A percentile compares a stretch with the other conserved stretches of the same genome.
These are phyloP conservation scores for Dichotomopilus funicola DNA, from an alignment of 2,329 filamentous ascomycete species.

Conservation along the genomic window DNA sequence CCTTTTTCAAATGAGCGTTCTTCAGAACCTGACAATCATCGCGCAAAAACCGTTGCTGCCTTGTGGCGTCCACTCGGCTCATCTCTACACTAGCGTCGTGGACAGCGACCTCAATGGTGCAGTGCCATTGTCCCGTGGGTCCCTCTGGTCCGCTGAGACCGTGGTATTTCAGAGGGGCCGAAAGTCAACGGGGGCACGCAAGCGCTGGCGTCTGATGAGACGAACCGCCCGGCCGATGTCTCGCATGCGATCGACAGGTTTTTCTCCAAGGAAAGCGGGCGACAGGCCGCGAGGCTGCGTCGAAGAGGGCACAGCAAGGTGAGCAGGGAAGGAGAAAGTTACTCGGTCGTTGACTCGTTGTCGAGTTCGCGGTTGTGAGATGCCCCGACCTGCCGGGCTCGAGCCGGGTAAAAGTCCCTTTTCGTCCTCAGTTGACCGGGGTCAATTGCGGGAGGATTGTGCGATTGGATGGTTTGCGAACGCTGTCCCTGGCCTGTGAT, in stretches of 20 bases:
- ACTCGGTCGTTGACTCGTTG: background rate
- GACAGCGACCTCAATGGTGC: too few relatives aligned
- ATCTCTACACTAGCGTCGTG: background rate
- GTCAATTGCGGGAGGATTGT: conserved; percentile 5
- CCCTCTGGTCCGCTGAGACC: too few relatives aligned
- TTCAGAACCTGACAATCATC: background rate
- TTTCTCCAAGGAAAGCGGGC: too few relatives aligned
- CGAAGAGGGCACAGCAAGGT: background rate
- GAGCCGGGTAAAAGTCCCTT: conserved; percentile 2
- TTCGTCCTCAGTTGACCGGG: conserved; percentile 1
- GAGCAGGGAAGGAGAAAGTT: background rate
- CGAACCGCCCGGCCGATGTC: too few relatives aligned
- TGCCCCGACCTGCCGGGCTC: background rate
- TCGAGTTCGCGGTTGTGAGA: background rate
- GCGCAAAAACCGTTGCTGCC: conserved; percentile 8
- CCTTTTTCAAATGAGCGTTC: background rate
- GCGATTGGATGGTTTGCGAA: conserved; percentile 21
- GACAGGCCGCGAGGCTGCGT: too few relatives aligned
- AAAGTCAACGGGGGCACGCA: too few relatives aligned
- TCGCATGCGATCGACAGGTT: too few relatives aligned
- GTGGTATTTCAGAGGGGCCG: too few relatives aligned
- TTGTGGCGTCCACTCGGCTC: conserved; percentile 5
- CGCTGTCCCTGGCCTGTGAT: background rate
- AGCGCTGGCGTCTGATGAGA: too few relatives aligned
- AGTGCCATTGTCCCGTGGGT: background rate